These are phyloP conservation scores for Ophiorrhiza pumila DNA, from an alignment of 257 asterid species.

Conservation along the genomic window DNA sequence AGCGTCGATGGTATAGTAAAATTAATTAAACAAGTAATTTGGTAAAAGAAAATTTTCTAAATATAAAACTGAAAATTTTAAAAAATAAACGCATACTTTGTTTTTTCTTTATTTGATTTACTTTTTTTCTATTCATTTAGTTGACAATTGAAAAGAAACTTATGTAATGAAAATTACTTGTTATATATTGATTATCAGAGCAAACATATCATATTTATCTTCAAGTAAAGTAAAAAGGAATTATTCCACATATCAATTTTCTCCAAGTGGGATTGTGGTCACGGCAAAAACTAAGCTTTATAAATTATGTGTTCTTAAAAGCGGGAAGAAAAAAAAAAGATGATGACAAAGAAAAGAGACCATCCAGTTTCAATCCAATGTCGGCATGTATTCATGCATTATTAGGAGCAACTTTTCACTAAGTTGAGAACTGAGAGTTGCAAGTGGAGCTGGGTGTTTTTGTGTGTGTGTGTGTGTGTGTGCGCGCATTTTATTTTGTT, in stretches of 20 bases:
- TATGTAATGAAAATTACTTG: neutral
- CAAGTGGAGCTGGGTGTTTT: slow-evolving; percentile 4
- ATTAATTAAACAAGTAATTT: neutral
- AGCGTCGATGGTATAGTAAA: neutral
- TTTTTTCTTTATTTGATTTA: no score
- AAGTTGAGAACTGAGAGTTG: neutral
- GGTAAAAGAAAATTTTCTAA: neutral
- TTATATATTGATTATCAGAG: neutral
- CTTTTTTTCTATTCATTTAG: neutral
- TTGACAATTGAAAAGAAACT: neutral
- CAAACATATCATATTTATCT: neutral
- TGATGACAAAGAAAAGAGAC: slow-evolving; percentile 12
- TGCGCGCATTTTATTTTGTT: no score
- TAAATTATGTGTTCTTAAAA: slow-evolving; percentile 39
- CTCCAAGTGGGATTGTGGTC: slow-evolving; percentile 67
- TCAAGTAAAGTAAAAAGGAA: neutral
- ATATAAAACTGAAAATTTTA: neutral
- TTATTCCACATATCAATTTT: neutral
- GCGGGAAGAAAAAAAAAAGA: slow-evolving; percentile 26
- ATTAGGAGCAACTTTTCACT: neutral
- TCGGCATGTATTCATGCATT: neutral
- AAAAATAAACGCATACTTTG: neutral
- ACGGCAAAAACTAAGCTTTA: slow-evolving; percentile 39
- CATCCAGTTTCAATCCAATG: slow-evolving; percentile 11
- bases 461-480: no score